phyloP scores from a whole-genome alignment of 352 stramenopile species.

The Phytophthora sp. region DNA sequence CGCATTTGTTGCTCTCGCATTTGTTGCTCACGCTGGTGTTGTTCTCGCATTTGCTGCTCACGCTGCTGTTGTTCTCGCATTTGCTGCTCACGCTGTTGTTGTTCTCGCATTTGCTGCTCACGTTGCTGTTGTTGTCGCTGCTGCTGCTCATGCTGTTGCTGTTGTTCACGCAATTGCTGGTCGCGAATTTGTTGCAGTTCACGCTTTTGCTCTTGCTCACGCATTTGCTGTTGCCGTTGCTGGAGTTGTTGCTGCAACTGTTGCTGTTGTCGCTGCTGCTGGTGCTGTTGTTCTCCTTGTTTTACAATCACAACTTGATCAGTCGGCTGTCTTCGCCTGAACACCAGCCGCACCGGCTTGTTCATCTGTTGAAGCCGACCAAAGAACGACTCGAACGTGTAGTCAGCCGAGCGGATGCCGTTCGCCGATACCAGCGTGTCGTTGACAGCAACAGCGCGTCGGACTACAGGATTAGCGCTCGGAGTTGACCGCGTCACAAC shows the following conservation, averaged over 20 bases:
- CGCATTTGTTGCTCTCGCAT: neutral
- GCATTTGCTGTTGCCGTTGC: conserved; percentile 24
- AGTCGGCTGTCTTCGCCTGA: conserved; percentile 47
- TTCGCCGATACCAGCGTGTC: conserved; percentile 86
- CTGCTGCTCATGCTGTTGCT: conserved; percentile 16
- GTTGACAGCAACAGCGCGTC: conserved; percentile 72
- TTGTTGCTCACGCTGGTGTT: conserved; percentile 21
- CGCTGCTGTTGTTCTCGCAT: conserved; percentile 8
- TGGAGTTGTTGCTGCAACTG: conserved; percentile 33
- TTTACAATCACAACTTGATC: conserved; percentile 42
- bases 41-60: conserved; percentile 14
- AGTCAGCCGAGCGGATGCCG: conserved; percentile 67
- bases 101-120: neutral
- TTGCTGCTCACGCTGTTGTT: conserved; percentile 3
- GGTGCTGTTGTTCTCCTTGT: conserved; percentile 36
- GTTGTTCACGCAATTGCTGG: conserved; percentile 21
- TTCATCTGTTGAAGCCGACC: conserved; percentile 82
- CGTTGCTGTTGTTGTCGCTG: conserved; percentile 1
- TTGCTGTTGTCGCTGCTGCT: conserved; percentile 26
- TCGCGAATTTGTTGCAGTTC: conserved; percentile 26
- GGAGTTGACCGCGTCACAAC: conserved; percentile 81
- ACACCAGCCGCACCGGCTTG: conserved; percentile 82
- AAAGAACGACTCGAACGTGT: conserved; percentile 86
- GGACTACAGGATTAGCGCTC: conserved; percentile 71
- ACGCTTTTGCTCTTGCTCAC: conserved; percentile 27